Evolutionary conservation across 345 rosid genomes (phyloP), one percentile per base, ranked within the genome.

Genomic region (Linum lewisii): DNA sequence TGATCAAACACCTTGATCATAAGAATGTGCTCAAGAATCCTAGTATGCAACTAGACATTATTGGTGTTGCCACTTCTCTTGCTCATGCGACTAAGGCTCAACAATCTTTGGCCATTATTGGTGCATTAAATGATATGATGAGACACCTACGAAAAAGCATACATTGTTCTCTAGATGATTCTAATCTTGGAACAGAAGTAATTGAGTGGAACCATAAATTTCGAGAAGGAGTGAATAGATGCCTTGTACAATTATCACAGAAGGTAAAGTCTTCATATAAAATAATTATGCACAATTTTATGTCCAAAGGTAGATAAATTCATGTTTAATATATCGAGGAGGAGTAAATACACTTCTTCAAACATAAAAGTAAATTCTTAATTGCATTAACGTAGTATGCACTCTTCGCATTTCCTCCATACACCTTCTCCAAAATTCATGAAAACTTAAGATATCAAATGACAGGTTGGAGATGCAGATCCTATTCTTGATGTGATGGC

Each of bases 401-500:
- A 6, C 10, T 34, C 38, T 0, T 5, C 38, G 10, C 2, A 51
- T 15, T 21, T 18, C 54, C 22, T 21, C 19, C 54, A n/a, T 20
- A 51, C n/a, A n/a, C n/a, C n/a, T n/a, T 5, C 8, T 20, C 54
- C 19, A 18, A 51, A n/a, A 7, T 2, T 7, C 8, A 1, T 7
- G 49, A 54, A 49, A 24, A 56, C 66, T 69, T 69, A 75, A 49
- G 42, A 24, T 14, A 68, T 21, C 26, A 65, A 68, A 67, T 14
- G 63, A 54, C 72, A 85, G 93, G 82, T 83, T 54, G 87, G 94
- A 74, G 94, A 86, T 73, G 90, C 94, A 64, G 85, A 82, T 72
- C 90, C 87, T 51, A 70, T 86, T n/a, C 85, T 80, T 68, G 94
- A 86, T 66, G 76, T 78, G 61, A 84, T 86, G 94, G 94, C 94